Base-by-base conservation (phyloP, 2,329 filamentous ascomycete genomes). In the Aspergillus sclerotialis region DNA sequence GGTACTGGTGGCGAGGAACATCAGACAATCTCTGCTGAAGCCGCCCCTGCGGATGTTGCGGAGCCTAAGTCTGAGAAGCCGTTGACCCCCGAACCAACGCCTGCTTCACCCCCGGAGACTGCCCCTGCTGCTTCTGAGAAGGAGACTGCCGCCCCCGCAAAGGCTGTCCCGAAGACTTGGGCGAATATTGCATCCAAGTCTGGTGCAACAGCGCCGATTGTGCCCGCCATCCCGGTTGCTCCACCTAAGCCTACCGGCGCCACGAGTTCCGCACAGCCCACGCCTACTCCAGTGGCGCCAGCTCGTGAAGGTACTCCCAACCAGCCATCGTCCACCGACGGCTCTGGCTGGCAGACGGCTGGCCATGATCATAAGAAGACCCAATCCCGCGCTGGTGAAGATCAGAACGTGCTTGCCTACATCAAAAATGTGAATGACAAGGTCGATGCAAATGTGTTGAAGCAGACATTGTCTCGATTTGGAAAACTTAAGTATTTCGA, bases 401-500 rank as follows among this genome's bases (percentile, higher is more conserved):
- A 86, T 53, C 82, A 90, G 43, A 78, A 78, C 42, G 81, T 81
- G 35, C 76, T 88, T 48, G 92, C 84, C 13, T 96, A 95, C 63
- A 87, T 98, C 63, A 94, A 94, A 72, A 94, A 90, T 52, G 90
- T 96, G 32, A 90, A 81, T 32, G 88, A 94, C 21, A 89, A 88
- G 66, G 81, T 98, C 33, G 76, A 85, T 56, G 75, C 80, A 10
- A 76, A 78, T 26, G 77, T 86, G 30, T 71, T 98, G 39, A 82
- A 75, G 61, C 71, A 73, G 34, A 74, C 78, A 35, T 70, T 98
- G 33, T 72, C 78, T 48, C 77, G 80, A 49, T 88, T 81, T 43
- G 78, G 77, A 43, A 76, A 80, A 55, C 58, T 81, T 30, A 66
- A 67, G 40, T 78, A 80, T 56, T 77, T 79, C 49, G 77, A 81